Evolutionary conservation across 352 stramenopile species (phyloP).

Genomic region (Globisporangium barbulae): DNA sequence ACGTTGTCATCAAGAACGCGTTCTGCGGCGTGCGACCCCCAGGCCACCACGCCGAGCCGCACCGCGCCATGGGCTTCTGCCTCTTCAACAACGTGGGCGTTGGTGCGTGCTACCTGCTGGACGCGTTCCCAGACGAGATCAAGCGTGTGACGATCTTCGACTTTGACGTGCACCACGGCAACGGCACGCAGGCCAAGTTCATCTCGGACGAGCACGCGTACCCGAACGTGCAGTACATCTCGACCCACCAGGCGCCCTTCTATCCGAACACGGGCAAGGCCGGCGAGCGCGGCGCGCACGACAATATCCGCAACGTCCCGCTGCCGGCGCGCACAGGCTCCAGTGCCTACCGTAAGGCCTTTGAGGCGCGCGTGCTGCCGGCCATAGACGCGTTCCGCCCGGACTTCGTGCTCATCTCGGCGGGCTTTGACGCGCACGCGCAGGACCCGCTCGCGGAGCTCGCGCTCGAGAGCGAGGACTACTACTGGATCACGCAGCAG

Average conservation of each 20-base stretch:
- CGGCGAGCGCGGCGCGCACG: constrained; percentile 43
- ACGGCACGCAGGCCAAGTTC: constrained; percentile 84
- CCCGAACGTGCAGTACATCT: constrained; percentile 41
- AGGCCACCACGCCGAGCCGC: constrained; percentile 80
- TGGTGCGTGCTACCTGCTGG: constrained; percentile 53
- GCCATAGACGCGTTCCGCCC: constrained; percentile 86
- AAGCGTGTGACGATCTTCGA: constrained; percentile 73
- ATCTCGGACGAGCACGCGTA: constrained; percentile 34
- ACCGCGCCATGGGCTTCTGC: constrained; percentile 76
- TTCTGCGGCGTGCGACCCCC: constrained; percentile 73
- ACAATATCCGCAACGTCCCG: constrained; percentile 65
- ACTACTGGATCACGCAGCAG: constrained; percentile 19
- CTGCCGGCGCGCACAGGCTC: constrained; percentile 41
- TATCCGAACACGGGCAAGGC: constrained; percentile 64
- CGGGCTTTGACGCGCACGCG: constrained; percentile 94
- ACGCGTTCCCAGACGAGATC: constrained; percentile 38
- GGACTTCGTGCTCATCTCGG: constrained; percentile 93
- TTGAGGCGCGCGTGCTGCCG: constrained; percentile 73
- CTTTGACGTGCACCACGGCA: constrained; percentile 91
- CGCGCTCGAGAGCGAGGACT: constrained; percentile 39
- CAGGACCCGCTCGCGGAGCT: constrained; percentile 90
- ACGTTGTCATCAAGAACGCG: constrained; percentile 23
- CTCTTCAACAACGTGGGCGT: constrained; percentile 87
- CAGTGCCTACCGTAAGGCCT: constrained; percentile 66
- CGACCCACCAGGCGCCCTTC: constrained; percentile 52